Percentiles rank a stretch among this genome's conserved stretches.
phyloP scores from a whole-genome alignment of 2,329 filamentous ascomycete species.

The Penicillium frequentans region DNA sequence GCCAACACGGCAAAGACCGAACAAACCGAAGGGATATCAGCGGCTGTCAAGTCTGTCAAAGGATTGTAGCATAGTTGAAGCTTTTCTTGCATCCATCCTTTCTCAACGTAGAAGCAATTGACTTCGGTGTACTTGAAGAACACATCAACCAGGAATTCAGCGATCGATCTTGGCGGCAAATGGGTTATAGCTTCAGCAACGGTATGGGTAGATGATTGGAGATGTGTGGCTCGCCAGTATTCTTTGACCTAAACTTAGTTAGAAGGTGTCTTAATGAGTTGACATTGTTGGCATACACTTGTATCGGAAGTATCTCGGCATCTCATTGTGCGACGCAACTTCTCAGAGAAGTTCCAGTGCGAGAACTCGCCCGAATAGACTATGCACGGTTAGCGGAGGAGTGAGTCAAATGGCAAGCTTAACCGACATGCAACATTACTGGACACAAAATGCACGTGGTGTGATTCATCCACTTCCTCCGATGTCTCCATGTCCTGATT shows the following conservation, averaged over 20 bases:
- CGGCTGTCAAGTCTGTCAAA: conserved; percentile 28
- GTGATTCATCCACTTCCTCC: conserved; percentile 10
- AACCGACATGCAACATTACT: conserved; percentile 7
- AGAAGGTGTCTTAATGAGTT: background rate
- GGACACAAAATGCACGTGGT: conserved; percentile 10
- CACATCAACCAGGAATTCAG: conserved; percentile 39
- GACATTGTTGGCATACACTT: conserved; percentile 19
- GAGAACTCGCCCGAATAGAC: conserved; percentile 47
- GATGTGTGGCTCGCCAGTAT: conserved; percentile 41
- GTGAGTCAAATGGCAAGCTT: background rate
- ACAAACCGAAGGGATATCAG: conserved; percentile 40
- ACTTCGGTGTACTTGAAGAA: conserved; percentile 44
- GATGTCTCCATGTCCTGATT: conserved; percentile 2
- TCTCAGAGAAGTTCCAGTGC: conserved; percentile 44
- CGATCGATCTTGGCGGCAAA: conserved; percentile 41
- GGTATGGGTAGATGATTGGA: conserved; percentile 35
- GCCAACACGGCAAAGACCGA: conserved; percentile 42
- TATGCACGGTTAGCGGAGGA: conserved; percentile 3
- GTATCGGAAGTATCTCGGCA: conserved; percentile 30
- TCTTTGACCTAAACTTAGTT: conserved; percentile 30
- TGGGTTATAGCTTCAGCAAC: conserved; percentile 35
- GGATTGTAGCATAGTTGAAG: conserved; percentile 36
- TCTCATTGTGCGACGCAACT: conserved; percentile 39
- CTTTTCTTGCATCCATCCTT: conserved; percentile 38
- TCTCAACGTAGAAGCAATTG: conserved; percentile 43